Evolutionary conservation across 176 grass and related monocot genomes (phyloP).

Genomic region (Bonia amplexicaulis): DNA sequence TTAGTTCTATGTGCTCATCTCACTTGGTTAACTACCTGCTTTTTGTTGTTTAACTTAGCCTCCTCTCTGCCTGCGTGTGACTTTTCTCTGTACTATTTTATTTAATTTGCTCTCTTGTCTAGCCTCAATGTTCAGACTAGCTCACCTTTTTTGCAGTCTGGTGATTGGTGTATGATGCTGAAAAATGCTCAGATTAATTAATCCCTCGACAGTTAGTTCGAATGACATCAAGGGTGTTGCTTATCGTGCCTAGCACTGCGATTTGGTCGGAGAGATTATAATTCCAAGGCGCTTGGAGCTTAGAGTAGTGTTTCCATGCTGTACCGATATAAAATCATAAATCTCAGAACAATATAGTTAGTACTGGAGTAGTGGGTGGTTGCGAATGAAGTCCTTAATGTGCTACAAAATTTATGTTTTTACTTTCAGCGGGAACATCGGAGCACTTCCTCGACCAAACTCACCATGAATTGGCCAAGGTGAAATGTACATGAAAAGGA

Average conservation of each 20-base stretch:
- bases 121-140: not conserved
- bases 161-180: not conserved
- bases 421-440: not conserved
- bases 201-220: not conserved
- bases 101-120: not conserved
- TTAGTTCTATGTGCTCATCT: not conserved
- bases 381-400: not conserved
- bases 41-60: not conserved
- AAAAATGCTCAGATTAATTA: not conserved
- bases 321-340: not conserved
- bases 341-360: not conserved
- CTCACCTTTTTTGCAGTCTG: not conserved
- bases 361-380: not conserved
- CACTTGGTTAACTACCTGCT: not conserved
- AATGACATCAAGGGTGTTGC: not conserved
- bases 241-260: not conserved
- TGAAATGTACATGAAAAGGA: not conserved
- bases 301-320: not conserved
- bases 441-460: not conserved
- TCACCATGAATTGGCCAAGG: not conserved
- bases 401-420: not conserved
- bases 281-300: not conserved
- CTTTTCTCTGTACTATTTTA: not conserved
- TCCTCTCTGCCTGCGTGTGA: not conserved
- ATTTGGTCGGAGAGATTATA: not conserved